A percentile compares a stretch with the other conserved stretches of the same genome.
These are phyloP conservation scores for Coemansia sp. DNA, from an alignment of 192 early-diverging fungal genomes.

Conservation along the genomic window DNA sequence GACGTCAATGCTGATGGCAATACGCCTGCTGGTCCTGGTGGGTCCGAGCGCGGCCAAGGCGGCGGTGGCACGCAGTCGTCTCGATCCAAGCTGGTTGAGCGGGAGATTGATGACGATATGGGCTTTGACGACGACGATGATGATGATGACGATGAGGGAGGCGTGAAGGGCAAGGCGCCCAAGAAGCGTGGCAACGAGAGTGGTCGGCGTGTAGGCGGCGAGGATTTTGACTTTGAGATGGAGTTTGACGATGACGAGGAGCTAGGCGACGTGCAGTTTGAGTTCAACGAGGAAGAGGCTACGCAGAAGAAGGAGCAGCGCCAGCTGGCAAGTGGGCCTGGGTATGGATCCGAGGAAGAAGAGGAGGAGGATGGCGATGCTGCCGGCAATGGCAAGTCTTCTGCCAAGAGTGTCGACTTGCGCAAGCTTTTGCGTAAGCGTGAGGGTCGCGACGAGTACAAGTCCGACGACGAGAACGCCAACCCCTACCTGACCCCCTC, in stretches of 20 bases:
- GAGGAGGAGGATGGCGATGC: slow-evolving; percentile 46
- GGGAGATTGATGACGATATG: slow-evolving; percentile 50
- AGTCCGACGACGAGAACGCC: slow-evolving; percentile 43
- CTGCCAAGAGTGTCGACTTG: slow-evolving; percentile 56
- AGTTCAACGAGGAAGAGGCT: slow-evolving; percentile 68
- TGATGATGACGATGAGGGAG: slow-evolving; percentile 54
- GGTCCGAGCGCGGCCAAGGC: neutral
- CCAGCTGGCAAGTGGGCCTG: slow-evolving; percentile 11
- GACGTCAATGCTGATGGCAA: slow-evolving; percentile 40
- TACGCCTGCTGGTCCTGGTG: slow-evolving; percentile 7
- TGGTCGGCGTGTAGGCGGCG: slow-evolving; percentile 61
- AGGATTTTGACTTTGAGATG: slow-evolving; percentile 80
- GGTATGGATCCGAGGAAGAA: slow-evolving; percentile 31
- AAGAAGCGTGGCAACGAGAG: slow-evolving; percentile 28
- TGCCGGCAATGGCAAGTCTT: slow-evolving; percentile 29
- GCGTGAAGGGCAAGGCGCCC: slow-evolving; percentile 11
- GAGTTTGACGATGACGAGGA: slow-evolving; percentile 86
- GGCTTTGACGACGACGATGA: slow-evolving; percentile 43
- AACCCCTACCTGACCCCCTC: slow-evolving; percentile 52
- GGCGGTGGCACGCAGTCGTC: neutral
- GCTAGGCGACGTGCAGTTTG: slow-evolving; percentile 64
- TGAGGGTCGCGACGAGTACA: slow-evolving; percentile 58
- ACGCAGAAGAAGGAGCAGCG: slow-evolving; percentile 61
- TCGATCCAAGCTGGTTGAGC: slow-evolving; percentile 50
- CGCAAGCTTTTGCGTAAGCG: slow-evolving; percentile 66